phyloP scores from a whole-genome alignment of 1,284 basidiomycete species.

The Trichosporon coremiiforme region DNA sequence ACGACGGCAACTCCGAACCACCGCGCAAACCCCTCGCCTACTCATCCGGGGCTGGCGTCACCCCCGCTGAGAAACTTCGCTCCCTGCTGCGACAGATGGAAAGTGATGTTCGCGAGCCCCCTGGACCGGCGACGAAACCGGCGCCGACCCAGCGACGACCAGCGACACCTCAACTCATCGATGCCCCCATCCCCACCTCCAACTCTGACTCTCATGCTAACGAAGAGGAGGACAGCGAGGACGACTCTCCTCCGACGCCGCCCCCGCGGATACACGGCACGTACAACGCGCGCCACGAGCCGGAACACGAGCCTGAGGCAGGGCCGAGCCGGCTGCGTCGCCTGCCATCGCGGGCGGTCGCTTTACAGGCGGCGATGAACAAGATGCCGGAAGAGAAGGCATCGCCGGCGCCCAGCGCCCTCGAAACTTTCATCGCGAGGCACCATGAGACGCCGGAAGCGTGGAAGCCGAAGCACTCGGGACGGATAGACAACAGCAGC shows the following conservation, averaged over 20 bases:
- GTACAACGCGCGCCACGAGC: conserved; percentile 28
- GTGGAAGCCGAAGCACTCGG: neutral
- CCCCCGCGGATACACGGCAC: conserved; percentile 46
- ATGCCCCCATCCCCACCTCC: neutral
- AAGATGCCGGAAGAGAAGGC: conserved; percentile 15
- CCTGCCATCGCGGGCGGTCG: conserved; percentile 35
- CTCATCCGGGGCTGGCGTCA: conserved; percentile 26
- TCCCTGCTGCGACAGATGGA: conserved; percentile 30
- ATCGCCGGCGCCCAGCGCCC: conserved; percentile 29
- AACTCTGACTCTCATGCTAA: neutral
- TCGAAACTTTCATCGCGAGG: conserved; percentile 40
- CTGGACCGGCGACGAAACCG: neutral
- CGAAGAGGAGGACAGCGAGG: neutral
- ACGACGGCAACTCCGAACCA: conserved; percentile 12
- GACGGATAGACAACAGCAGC: neutral
- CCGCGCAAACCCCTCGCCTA: conserved; percentile 17
- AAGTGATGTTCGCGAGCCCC: conserved; percentile 20
- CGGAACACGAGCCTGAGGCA: neutral
- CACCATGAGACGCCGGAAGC: conserved; percentile 10
- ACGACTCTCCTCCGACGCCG: conserved; percentile 41
- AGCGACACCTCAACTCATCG: conserved; percentile 9
- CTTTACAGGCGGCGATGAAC: conserved; percentile 30
- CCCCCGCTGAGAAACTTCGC: conserved; percentile 29
- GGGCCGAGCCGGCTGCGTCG: conserved; percentile 22
- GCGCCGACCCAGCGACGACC: neutral